Percentiles rank a stretch among this genome's conserved stretches.
Evolutionary conservation across 257 asterid genomes (phyloP).

Genomic region (Solanum sparsipilum): DNA sequence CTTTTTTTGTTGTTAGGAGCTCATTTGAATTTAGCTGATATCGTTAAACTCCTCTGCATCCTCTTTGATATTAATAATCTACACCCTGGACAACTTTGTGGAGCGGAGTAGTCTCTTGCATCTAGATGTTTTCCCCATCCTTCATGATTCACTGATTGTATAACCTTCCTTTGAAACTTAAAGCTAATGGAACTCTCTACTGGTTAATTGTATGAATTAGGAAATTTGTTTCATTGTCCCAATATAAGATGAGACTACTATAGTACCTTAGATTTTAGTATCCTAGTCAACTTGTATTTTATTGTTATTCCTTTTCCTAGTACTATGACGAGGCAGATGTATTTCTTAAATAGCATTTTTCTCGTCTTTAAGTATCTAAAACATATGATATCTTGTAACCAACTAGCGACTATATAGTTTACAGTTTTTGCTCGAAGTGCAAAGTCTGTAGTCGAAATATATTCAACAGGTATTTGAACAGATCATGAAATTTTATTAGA

Average conservation of each 20-base stretch:
- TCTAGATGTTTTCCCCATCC: not conserved
- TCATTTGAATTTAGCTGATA: not conserved
- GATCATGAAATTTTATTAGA: not conserved
- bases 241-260: not conserved
- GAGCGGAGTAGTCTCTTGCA: not conserved
- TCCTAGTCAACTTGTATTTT: not conserved
- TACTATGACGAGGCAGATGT: not conserved
- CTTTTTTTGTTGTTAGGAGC: not conserved
- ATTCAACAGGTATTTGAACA: not conserved
- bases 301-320: not conserved
- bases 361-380: not conserved
- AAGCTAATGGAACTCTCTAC: not conserved
- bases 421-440: not conserved
- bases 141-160: not conserved
- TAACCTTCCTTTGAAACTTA: not conserved
- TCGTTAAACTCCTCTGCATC: not conserved
- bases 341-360: not conserved
- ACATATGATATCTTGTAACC: not conserved
- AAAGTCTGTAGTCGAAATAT: not conserved
- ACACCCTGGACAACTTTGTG: not conserved
- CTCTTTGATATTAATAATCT: not conserved
- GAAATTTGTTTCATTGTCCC: not conserved
- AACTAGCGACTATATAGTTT: not conserved
- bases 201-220: not conserved
- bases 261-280: not conserved